Percentiles rank a stretch among this genome's conserved stretches.
These are phyloP conservation scores for Cytospora paraplurivora DNA, from an alignment of 2,329 filamentous ascomycete species.

Conservation along the genomic window DNA sequence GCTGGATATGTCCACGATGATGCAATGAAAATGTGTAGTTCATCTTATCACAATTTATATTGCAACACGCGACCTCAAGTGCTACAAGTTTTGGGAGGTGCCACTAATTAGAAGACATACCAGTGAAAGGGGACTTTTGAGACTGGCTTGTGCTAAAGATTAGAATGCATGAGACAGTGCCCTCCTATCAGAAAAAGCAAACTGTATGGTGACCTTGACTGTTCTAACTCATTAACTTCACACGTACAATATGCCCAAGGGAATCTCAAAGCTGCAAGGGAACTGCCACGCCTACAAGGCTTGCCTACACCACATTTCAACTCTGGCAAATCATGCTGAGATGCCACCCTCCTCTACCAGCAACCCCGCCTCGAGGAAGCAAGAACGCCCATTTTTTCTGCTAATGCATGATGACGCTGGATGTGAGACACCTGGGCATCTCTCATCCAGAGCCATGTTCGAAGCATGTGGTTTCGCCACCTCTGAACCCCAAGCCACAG, in stretches of 20 bases:
- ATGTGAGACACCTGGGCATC: slow-evolving; percentile 13
- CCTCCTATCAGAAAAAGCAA: too few relatives aligned
- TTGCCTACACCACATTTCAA: background rate
- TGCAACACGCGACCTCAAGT: too few relatives aligned
- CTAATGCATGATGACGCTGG: slow-evolving; percentile 27
- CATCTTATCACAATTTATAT: too few relatives aligned
- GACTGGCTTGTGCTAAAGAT: too few relatives aligned
- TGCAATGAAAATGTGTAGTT: too few relatives aligned
- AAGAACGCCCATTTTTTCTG: background rate
- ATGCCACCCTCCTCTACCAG: slow-evolving; percentile 14
- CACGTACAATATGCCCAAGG: background rate
- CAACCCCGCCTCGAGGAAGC: slow-evolving; percentile 15
- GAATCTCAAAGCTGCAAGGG: slow-evolving; percentile 3
- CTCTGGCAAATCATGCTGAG: slow-evolving; percentile 16
- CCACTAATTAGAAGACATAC: too few relatives aligned
- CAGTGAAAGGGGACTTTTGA: too few relatives aligned
- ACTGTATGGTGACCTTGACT: too few relatives aligned
- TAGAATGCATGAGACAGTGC: too few relatives aligned
- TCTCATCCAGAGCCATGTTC: slow-evolving; percentile 4
- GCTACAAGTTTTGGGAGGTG: too few relatives aligned
- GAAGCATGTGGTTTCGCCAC: slow-evolving; percentile 22
- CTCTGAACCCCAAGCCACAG: slow-evolving; percentile 24
- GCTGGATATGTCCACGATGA: too few relatives aligned
- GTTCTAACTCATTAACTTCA: too few relatives aligned
- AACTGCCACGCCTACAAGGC: background rate